Conservation (phyloP, 1,284 basidiomycete genomes). For the Boletellus deceptivus region DNA sequence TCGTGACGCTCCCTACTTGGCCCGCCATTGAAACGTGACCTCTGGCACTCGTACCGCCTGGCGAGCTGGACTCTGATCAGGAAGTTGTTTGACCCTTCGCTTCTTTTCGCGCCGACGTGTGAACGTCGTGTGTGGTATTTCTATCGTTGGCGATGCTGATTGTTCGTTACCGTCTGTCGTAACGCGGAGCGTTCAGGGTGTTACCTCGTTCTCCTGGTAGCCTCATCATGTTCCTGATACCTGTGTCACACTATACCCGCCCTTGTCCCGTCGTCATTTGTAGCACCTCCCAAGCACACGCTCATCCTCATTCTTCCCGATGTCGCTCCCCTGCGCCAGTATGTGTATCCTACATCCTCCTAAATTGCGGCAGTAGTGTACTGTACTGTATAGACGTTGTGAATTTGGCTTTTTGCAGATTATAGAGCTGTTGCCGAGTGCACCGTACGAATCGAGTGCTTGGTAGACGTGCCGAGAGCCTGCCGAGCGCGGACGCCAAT, state of each 20-base stretch:
- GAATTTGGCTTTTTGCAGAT: constrained; percentile 8
- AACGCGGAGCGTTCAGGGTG: constrained; percentile 13
- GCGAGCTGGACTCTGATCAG: constrained; percentile 26
- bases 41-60: constrained; percentile 11
- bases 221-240: constrained; percentile 29
- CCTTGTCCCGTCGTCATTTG: constrained; percentile 25
- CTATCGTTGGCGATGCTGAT: constrained; percentile 24
- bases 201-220: constrained; percentile 16
- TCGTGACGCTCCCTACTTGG: background rate
- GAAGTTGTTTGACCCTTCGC: constrained; percentile 11
- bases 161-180: constrained; percentile 22
- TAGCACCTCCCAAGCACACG: constrained; percentile 24
- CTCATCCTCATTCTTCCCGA: constrained; percentile 15
- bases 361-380: constrained; percentile 11
- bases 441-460: constrained; percentile 3
- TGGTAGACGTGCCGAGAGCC: no score
- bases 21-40: background rate
- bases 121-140: constrained; percentile 13
- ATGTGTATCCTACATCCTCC: constrained; percentile 21
- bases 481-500: no score
- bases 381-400: constrained; percentile 16
- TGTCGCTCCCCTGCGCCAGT: constrained; percentile 8
- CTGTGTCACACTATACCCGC: constrained; percentile 33
- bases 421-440: constrained; percentile 1
- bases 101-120: constrained; percentile 18